Evolutionary conservation across 345 rosid species (phyloP), one percentile per base, ranked within the genome.

Genomic region (Eutrema japonicum): DNA sequence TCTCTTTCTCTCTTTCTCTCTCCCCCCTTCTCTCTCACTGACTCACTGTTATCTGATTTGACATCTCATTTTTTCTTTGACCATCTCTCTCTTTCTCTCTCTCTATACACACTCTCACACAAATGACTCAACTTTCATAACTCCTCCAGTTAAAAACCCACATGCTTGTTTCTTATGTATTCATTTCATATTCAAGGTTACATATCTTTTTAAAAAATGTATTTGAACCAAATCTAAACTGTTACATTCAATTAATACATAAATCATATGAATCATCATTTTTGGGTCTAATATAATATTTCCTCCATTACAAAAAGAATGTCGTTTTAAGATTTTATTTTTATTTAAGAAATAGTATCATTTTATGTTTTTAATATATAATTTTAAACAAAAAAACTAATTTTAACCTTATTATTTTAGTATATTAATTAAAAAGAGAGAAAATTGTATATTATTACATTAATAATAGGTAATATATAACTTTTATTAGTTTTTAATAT

Each of bases 31-130:
- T 18, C 22, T 18, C 22, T 18, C 22, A 18, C 41, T 51, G 43
- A 45, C 58, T 54, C 0, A 71, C 80, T 77, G 80, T 57, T 57
- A 29, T 55, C 38, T 70, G 80, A 77, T 77, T 77, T 70, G 80
- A 77, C 80, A 70, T 77, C 72, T 77, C 80, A 64, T 56, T 70
- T 77, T 76, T 57, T 33, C 61, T 77, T 77, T 70, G 80, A 77
- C 80, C 76, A 77, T 64, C 61, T 61, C 79, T 76, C 70, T 62
- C 52, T 61, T 27, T 55, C 65, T 62, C 52, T 62, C 22, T 55
- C 64, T 47, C 6, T 27, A 5, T 11, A 66, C 71, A 64, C 75
- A 64, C 77, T 36, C 77, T 43, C 80, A 46, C 67, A 70, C 67
- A 66, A 29, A 56, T 66, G 49, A 65, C 72, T 27, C 55, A 68